phyloP scores from a whole-genome alignment of 2,329 filamentous ascomycete species.

The Colletotrichum incanum region DNA sequence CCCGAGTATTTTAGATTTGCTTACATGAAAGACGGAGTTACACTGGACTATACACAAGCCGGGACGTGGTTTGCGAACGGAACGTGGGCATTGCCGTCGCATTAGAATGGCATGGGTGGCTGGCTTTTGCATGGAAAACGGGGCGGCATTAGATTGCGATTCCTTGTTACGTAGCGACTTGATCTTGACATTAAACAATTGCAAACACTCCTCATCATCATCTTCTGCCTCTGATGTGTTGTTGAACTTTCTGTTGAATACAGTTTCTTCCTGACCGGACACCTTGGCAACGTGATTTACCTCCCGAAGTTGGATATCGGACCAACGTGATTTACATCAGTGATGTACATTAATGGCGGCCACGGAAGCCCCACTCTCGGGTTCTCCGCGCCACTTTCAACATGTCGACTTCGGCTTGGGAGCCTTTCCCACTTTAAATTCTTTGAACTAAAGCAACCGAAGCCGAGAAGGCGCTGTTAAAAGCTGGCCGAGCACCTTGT shows the following conservation, averaged over 20 bases:
- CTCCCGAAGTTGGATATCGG: too few relatives aligned
- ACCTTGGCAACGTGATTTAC: too few relatives aligned
- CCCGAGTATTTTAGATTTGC: conserved; percentile 41
- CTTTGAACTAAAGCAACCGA: not conserved
- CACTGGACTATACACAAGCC: conserved; percentile 33
- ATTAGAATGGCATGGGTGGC: conserved; percentile 3
- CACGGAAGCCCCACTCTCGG: not conserved
- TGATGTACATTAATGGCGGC: too few relatives aligned
- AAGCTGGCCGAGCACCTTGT: not conserved
- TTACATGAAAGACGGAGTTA: conserved; percentile 36
- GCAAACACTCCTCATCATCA: too few relatives aligned
- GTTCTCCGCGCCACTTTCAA: not conserved
- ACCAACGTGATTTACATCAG: too few relatives aligned
- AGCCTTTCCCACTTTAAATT: not conserved
- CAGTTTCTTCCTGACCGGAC: too few relatives aligned
- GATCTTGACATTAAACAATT: too few relatives aligned
- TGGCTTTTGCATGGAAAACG: not conserved
- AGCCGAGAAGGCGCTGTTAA: not conserved
- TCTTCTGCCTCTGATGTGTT: too few relatives aligned
- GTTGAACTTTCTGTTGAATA: too few relatives aligned
- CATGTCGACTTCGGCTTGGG: not conserved
- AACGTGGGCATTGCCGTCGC: conserved; percentile 26
- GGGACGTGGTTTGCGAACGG: conserved; percentile 40
- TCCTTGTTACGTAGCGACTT: too few relatives aligned
- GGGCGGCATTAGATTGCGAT: not conserved